These are phyloP conservation scores for Claviceps pusilla DNA, from an alignment of 2,329 filamentous ascomycete genomes.

Conservation along the genomic window DNA sequence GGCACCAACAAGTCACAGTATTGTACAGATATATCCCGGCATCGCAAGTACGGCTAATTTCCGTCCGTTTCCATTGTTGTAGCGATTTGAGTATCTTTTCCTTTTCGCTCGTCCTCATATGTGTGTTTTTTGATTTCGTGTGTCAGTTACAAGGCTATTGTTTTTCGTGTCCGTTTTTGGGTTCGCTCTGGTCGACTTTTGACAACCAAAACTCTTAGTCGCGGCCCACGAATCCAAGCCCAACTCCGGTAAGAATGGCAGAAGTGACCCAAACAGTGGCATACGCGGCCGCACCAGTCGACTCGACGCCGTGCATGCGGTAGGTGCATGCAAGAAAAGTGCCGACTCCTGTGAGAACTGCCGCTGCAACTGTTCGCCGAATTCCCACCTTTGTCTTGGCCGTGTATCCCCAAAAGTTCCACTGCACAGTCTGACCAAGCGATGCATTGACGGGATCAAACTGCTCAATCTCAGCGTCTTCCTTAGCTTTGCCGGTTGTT, in stretches of 20 bases:
- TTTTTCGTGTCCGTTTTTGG: no score
- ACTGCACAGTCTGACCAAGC: conserved; percentile 53
- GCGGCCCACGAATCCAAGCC: conserved; percentile 35
- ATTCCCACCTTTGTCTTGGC: conserved; percentile 48
- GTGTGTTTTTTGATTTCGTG: neutral
- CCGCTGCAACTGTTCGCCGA: conserved; percentile 45
- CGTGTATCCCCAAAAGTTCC: conserved; percentile 58
- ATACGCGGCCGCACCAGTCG: conserved; percentile 56
- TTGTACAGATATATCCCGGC: neutral
- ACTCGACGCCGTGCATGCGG: conserved; percentile 55
- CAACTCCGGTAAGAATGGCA: conserved; percentile 42
- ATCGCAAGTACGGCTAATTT: neutral
- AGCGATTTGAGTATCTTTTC: neutral
- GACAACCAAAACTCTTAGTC: conserved; percentile 12
- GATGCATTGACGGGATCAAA: conserved; percentile 53
- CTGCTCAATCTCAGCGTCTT: conserved; percentile 31
- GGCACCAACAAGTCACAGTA: neutral
- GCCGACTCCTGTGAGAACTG: conserved; percentile 40
- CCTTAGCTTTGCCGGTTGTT: conserved; percentile 31
- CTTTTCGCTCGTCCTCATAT: neutral
- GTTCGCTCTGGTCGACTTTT: no score
- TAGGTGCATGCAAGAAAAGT: conserved; percentile 50
- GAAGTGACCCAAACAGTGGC: conserved; percentile 60
- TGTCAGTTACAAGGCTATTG: no score
- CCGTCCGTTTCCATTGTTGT: neutral